Conservation (phyloP, 306 rosid genomes). For the Medicago ruthenica region DNA sequence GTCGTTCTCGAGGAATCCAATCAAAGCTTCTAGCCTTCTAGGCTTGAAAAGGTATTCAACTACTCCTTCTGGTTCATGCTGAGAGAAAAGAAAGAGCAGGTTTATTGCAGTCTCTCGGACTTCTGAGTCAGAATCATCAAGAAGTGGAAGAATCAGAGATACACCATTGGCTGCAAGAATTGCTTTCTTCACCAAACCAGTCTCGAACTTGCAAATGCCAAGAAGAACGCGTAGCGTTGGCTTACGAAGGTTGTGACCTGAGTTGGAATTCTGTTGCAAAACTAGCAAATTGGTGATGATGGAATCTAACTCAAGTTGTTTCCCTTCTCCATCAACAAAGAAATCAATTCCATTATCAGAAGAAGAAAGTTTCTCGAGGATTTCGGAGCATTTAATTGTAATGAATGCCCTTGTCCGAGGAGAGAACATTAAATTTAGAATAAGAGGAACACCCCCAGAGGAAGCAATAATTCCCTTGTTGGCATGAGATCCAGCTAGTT, state of each 20-base stretch:
- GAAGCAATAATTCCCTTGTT: slow-evolving; percentile 68
- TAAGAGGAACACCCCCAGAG: slow-evolving; percentile 67
- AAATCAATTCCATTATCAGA: slow-evolving; percentile 56
- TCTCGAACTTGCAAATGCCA: slow-evolving; percentile 77
- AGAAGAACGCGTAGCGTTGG: slow-evolving; percentile 74
- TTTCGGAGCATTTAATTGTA: slow-evolving; percentile 61
- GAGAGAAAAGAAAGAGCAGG: slow-evolving; percentile 79
- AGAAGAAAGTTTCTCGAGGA: slow-evolving; percentile 75
- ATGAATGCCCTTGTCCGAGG: slow-evolving; percentile 48
- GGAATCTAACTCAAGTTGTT: slow-evolving; percentile 66
- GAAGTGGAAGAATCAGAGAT: slow-evolving; percentile 71
- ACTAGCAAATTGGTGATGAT: slow-evolving; percentile 60
- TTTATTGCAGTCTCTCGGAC: slow-evolving; percentile 67
- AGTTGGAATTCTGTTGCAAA: slow-evolving; percentile 57
- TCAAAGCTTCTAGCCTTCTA: slow-evolving; percentile 85
- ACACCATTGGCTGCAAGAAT: slow-evolving; percentile 72
- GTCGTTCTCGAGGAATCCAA: slow-evolving; percentile 73
- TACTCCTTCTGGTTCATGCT: slow-evolving; percentile 80
- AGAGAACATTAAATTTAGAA: slow-evolving; percentile 60
- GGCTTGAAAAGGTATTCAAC: slow-evolving; percentile 86
- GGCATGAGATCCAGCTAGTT: slow-evolving; percentile 59
- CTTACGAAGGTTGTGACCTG: slow-evolving; percentile 56
- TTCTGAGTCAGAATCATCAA: slow-evolving; percentile 76
- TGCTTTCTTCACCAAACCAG: slow-evolving; percentile 71
- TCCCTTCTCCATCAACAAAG: slow-evolving; percentile 71